These are phyloP conservation scores for Neurospora tetraspora DNA, from an alignment of 495 filamentous ascomycete genomes.

Conservation along the genomic window DNA sequence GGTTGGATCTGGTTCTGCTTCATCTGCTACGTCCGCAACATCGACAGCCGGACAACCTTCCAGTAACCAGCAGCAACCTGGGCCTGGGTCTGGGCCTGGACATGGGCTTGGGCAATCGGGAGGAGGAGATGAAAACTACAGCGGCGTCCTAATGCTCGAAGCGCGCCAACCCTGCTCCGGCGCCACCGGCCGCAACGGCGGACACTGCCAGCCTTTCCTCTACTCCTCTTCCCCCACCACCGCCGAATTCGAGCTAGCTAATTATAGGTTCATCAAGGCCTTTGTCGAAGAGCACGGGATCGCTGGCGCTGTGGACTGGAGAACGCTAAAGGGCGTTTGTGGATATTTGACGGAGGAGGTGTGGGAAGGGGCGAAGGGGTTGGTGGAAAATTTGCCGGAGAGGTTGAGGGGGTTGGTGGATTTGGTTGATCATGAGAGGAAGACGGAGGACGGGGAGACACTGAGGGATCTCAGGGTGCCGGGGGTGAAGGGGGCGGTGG, in stretches of 20 bases:
- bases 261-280: conserved; percentile 40
- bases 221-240: conserved; percentile 41
- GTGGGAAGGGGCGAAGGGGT: not conserved
- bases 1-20: not conserved
- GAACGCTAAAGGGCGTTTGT: not conserved
- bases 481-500: conserved; percentile 34
- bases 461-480: conserved; percentile 23
- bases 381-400: conserved; percentile 12
- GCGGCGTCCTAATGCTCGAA: conserved; percentile 59
- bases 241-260: conserved; percentile 54
- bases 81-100: too few relatives aligned
- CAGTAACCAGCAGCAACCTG: not conserved
- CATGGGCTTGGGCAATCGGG: not conserved
- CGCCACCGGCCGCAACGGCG: conserved; percentile 45
- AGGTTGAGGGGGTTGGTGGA: not conserved
- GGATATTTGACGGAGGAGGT: not conserved
- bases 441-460: not conserved
- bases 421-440: not conserved
- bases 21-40: not conserved
- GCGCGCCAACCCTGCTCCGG: conserved; percentile 25
- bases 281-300: conserved; percentile 31
- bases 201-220: conserved; percentile 59
- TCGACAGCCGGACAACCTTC: not conserved
- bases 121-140: not conserved
- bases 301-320: not conserved